phyloP scores from a whole-genome alignment of 106 monocot genomes.

The Dendrobium nobile region DNA sequence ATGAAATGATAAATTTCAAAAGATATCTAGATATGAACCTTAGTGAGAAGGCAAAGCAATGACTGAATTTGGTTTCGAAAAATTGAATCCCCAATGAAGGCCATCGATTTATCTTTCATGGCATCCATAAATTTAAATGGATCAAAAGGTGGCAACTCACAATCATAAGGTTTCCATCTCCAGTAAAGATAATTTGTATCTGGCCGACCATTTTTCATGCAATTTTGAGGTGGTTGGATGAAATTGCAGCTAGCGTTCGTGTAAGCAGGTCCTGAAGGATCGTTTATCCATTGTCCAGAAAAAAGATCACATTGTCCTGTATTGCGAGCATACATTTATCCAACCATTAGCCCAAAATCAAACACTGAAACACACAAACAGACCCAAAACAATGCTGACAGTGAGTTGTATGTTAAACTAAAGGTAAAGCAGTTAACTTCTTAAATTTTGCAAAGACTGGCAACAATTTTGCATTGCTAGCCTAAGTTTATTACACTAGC shows the following conservation, averaged over 20 bases:
- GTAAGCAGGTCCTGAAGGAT: constrained; percentile 37
- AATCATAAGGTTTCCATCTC: constrained; percentile 43
- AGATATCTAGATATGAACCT: constrained; percentile 20
- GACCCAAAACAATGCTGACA: neutral
- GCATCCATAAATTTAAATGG: constrained; percentile 29
- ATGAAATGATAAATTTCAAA: neutral
- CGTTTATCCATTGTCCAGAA: constrained; percentile 32
- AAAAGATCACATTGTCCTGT: constrained; percentile 41
- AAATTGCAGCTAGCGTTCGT: constrained; percentile 32
- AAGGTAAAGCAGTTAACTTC: neutral
- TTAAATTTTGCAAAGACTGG: neutral
- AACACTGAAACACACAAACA: neutral
- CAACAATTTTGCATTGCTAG: neutral
- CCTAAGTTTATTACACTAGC: neutral
- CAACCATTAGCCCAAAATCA: neutral
- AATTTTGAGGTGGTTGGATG: constrained; percentile 30
- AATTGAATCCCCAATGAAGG: constrained; percentile 54
- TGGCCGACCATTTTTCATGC: constrained; percentile 48
- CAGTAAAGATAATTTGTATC: constrained; percentile 43
- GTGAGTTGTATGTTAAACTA: neutral
- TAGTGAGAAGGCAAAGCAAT: constrained; percentile 40
- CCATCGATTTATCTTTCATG: constrained; percentile 41
- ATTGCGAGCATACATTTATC: neutral
- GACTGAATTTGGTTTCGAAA: constrained; percentile 44
- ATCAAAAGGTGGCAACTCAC: constrained; percentile 38